phyloP scores from a whole-genome alignment of 2,329 filamentous ascomycete species.

The Penicillium sp. region DNA sequence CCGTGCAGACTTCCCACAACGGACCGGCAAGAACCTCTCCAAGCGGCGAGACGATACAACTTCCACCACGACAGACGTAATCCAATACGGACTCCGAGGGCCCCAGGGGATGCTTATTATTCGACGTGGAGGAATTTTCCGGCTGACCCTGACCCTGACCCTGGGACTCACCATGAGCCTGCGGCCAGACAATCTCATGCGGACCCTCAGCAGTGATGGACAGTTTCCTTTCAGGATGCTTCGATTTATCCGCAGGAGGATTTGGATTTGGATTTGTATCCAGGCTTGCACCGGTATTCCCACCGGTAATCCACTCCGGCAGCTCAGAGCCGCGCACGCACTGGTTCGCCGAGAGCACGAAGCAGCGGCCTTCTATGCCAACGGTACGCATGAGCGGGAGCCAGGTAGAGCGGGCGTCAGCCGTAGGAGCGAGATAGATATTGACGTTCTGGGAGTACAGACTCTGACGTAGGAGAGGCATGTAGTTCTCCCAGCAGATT shows the following conservation, averaged over 20 bases:
- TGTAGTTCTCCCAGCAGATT: slow-evolving; percentile 97
- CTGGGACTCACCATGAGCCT: background rate
- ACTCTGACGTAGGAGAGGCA: slow-evolving; percentile 80
- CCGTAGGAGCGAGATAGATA: slow-evolving; percentile 84
- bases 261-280: background rate
- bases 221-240: background rate
- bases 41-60: slow-evolving; percentile 73
- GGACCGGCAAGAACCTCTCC: slow-evolving; percentile 77
- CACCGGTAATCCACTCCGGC: slow-evolving; percentile 49
- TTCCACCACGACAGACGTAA: slow-evolving; percentile 74
- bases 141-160: background rate
- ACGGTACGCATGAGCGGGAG: slow-evolving; percentile 75
- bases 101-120: background rate
- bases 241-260: background rate
- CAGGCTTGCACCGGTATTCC: background rate
- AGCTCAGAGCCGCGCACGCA: slow-evolving; percentile 62
- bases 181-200: slow-evolving; percentile 3
- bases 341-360: slow-evolving; percentile 84
- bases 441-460: slow-evolving; percentile 90
- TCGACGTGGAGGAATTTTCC: background rate
- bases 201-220: slow-evolving; percentile 1
- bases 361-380: slow-evolving; percentile 76
- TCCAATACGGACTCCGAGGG: slow-evolving; percentile 22
- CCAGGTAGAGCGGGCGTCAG: slow-evolving; percentile 81
- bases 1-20: slow-evolving; percentile 65